Base-by-base conservation (phyloP, 2,329 filamentous ascomycete species). In the Lachnum nothofagi region DNA sequence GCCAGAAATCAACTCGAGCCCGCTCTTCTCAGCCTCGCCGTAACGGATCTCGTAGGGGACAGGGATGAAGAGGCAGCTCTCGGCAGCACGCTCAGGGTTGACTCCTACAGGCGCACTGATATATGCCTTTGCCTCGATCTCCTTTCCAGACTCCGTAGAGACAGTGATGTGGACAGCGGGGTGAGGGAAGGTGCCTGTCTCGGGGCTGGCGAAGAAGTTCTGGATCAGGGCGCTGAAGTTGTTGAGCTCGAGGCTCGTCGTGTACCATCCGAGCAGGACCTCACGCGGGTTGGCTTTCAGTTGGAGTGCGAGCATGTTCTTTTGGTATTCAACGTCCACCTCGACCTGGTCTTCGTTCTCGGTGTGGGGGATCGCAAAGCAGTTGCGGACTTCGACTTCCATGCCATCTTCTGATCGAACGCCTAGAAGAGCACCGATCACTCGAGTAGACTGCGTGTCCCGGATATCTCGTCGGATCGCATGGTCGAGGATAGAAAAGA, bases 281-380 rank as follows among this genome's bases (percentile, higher is more conserved):
- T 98, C 93, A 71, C 90, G 88, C 43, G 93, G 93, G 70, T 90
- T 87, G 49, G 91, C 91, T 73, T 91, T 91, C 61, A 97, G 83
- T 69, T 95, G 91, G 62, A 98, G 77, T 52, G 88, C 86, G 50
- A 97, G 84, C 93, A 98, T 98, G 71, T 91, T 91, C 81, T 97
- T 97, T 75, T 98, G 93, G 73, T 97, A 98, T 73, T 98, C 93
- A 79, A 98, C 95, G 69, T 98, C 93, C 57, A 98, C 93, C 73
- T 98, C 93, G 64, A 98, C 93, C 73, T 98, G 93, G 72, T 98
- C 93, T 68, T 91, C 87, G 61, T 91, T 95, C 75, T 98, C 93
- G 61, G 91, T 97, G 76, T 98, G 93, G 60, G 91, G 91, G 66
- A 98, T 95, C 60, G 93, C 93, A 70, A 98, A 98, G 75, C 89